Evolutionary conservation across 139 green algal genomes (phyloP), one percentile per base, ranked within the genome.

Genomic region (Chlamydomonas eustigma): DNA sequence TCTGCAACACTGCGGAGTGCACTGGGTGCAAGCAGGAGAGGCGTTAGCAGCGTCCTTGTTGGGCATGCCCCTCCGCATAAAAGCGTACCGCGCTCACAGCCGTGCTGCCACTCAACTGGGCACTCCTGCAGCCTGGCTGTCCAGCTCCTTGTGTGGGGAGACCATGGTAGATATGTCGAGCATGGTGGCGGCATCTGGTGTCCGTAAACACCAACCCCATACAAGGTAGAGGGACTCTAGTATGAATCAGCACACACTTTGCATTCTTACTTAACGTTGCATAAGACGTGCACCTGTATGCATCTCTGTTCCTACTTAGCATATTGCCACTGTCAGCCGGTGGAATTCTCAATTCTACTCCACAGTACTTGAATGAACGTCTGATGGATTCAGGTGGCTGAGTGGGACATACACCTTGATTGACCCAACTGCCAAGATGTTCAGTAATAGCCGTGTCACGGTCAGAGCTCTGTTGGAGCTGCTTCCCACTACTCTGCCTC

Each of bases 1-100:
- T 22, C 75, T 80, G 66, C 50, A 79, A n/a, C 71, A 80, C 75
- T 84, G 78, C 35, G 51, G 78, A 25, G 37, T 77, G 32, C 71
- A 82, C 36, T 87, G 82, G 82, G 82, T 79, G 12, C 22, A 8
- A 22, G 80, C 80, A 33, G 76, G 69, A 34, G 51, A 35, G 25
- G 33, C 44, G 8, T 66, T 85, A 3, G 64, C 38, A 2, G 33
- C 32, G 1, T 71, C 76, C 0, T 72, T 85, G 51, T 28, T 4
- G 3, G 33, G 64, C 3, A 32, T 72, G 31, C 64, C 64, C n/a
- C 5, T 72, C 33, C 24, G 32, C 4, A 32, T 72, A 30, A 25
- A 22, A 4, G 64, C 44, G 24, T 68, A 31, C 12, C 52, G 52
- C 52, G 52, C 52, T 33, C 52, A 68, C 52, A 31, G 6, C 6